Percentiles rank a stretch among this genome's conserved stretches.
phyloP scores from a whole-genome alignment of 208 protist genomes.

The Leishmania mexicana region DNA sequence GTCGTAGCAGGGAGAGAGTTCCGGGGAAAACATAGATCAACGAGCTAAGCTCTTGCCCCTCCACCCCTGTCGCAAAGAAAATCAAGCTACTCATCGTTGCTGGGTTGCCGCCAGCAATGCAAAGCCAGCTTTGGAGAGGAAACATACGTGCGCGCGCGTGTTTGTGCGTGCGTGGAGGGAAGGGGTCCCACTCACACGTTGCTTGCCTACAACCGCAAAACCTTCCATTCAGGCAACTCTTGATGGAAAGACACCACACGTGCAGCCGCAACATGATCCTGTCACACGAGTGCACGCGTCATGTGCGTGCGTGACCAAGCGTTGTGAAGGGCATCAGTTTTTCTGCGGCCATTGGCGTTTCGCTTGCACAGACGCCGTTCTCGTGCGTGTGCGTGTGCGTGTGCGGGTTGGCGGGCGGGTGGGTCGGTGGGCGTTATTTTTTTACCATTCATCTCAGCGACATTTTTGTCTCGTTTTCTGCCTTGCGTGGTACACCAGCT shows the following conservation, averaged over 20 bases:
- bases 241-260: not conserved
- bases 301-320: not conserved
- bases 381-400: slow-evolving; percentile 9
- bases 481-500: not conserved
- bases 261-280: not conserved
- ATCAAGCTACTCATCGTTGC: not conserved
- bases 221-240: not conserved
- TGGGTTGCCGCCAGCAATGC: not conserved
- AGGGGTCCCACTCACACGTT: not conserved
- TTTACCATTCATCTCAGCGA: not conserved
- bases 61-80: not conserved
- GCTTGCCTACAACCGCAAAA: not conserved
- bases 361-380: not conserved
- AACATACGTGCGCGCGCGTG: not conserved
- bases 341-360: not conserved
- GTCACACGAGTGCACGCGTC: not conserved
- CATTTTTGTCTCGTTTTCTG: not conserved
- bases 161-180: no score
- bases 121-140: not conserved
- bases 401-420: not conserved
- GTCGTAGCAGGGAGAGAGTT: not conserved
- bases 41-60: not conserved
- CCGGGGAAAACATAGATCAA: not conserved
- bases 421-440: not conserved
- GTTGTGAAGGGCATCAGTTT: not conserved